These are phyloP conservation scores for Alliaria petiolata DNA, from an alignment of 345 rosid genomes.

Conservation along the genomic window DNA sequence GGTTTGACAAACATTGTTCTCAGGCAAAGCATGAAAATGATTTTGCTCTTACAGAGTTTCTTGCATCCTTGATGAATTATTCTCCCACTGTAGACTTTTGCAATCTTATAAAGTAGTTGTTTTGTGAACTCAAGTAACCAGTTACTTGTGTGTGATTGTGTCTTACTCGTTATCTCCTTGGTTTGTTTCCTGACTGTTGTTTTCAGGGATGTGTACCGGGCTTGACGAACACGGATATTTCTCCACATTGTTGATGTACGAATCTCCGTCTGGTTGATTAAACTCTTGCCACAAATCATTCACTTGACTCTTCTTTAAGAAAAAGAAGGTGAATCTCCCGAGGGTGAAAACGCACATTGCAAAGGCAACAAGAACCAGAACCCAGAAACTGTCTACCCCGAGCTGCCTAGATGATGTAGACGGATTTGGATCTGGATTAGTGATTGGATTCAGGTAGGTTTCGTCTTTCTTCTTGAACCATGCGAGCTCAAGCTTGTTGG, in stretches of 20 bases:
- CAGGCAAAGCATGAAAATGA: slow-evolving; percentile 79
- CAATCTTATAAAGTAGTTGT: too few relatives aligned
- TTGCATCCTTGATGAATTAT: slow-evolving; percentile 79
- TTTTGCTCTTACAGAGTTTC: slow-evolving; percentile 70
- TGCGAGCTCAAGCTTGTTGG: slow-evolving; percentile 25
- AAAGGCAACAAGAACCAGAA: not conserved
- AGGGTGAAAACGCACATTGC: not conserved
- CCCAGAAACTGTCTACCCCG: not conserved
- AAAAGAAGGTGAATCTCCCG: not conserved
- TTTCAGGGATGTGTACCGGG: too few relatives aligned
- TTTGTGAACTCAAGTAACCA: too few relatives aligned
- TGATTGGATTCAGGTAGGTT: slow-evolving; percentile 27
- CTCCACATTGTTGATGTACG: not conserved
- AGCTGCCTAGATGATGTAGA: slow-evolving; percentile 10
- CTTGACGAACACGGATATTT: too few relatives aligned
- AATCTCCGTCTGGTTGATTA: not conserved
- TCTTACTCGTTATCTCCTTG: too few relatives aligned
- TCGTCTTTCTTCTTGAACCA: slow-evolving; percentile 20
- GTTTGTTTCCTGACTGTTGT: too few relatives aligned
- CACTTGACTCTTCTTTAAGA: not conserved
- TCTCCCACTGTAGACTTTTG: slow-evolving; percentile 79
- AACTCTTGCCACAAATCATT: not conserved
- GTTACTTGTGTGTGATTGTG: too few relatives aligned
- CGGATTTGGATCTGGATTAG: slow-evolving; percentile 22
- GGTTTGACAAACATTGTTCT: too few relatives aligned